Conservation (phyloP, 169 alveolate species). For the Cyclospora cayetanensis region DNA sequence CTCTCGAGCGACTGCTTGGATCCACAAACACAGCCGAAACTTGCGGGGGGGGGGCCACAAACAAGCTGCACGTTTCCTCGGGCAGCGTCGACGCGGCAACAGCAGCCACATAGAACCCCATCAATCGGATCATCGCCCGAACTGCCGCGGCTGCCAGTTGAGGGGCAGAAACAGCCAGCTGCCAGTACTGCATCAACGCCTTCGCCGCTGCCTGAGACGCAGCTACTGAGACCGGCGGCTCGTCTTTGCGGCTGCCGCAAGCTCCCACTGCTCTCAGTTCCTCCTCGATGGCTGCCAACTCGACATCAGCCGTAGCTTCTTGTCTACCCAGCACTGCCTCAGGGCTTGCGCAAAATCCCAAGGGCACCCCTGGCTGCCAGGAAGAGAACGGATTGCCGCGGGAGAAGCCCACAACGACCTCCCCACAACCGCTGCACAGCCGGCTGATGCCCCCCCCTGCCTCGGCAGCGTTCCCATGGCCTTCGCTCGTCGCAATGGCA, state of each 20-base stretch:
- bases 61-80: background rate
- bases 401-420: background rate
- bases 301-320: background rate
- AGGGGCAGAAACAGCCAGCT: conserved; percentile 17
- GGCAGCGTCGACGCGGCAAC: conserved; percentile 52
- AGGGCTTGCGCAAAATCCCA: conserved; percentile 4
- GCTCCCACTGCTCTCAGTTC: conserved; percentile 2
- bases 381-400: background rate
- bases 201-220: background rate
- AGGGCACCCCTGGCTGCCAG: conserved; percentile 38
- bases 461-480: background rate
- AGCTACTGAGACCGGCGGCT: conserved; percentile 12
- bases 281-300: conserved; percentile 9
- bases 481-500: background rate
- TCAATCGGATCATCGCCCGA: background rate
- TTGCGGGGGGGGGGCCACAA: background rate
- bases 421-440: background rate
- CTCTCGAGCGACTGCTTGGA: background rate
- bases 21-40: background rate
- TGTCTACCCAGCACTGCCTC: background rate
- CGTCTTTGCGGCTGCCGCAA: background rate
- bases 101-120: conserved; percentile 28
- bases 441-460: background rate
- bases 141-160: background rate
- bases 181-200: background rate